Base-by-base conservation (phyloP, 1,139 yeast species). In the Sugiyamaella pinicola region DNA sequence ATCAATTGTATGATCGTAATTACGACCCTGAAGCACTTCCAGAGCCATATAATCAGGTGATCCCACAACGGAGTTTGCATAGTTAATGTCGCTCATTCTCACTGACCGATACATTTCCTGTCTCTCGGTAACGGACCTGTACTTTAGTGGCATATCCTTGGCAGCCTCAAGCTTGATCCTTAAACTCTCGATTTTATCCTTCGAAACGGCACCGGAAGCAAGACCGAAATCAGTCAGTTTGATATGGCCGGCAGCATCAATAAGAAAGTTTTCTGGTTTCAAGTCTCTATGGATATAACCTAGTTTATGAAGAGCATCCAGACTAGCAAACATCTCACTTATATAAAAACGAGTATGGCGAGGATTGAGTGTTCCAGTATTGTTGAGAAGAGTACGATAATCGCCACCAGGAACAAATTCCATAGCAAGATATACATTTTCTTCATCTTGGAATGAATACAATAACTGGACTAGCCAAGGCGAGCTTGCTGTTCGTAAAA, bases 381-480 rank as follows among this genome's bases (percentile, higher is more conserved):
- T 93, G 70, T 90, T 91, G 61, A 95, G 80, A 59, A 95, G 74
- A 1, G 99, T 95, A 67, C 99, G 84, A 74, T 89, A 95, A 69
- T 95, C 99, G 49, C 99, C 99, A 55, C 99, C 99, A 3, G 99
- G 97, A 8, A 95, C 99, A 70, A 88, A 95, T 69, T 95, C 99
- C 99, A 95, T 95, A 1, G 99, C 99, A 64, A 95, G 77, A 64
- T 88, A 95, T 38, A 95, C 88, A 68, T 87, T 87, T 57, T 87
- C 93, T 0, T 85, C 74, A 70, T 93, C 98, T 69, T 95, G 99
- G 73, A 95, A 95, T 2, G 99, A 96, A 69, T 95, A 95, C 55
- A 90, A 77, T 53, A 95, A 76, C 69, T 90, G 90, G 41, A 93
- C 99, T 46, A 95, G 77, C 99, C 99, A 95, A 57, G 91, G 96